Evolutionary conservation across 2,329 filamentous ascomycete genomes (phyloP), one percentile per base, ranked within the genome.

Genomic region (Beauveria scarabaeidicola): DNA sequence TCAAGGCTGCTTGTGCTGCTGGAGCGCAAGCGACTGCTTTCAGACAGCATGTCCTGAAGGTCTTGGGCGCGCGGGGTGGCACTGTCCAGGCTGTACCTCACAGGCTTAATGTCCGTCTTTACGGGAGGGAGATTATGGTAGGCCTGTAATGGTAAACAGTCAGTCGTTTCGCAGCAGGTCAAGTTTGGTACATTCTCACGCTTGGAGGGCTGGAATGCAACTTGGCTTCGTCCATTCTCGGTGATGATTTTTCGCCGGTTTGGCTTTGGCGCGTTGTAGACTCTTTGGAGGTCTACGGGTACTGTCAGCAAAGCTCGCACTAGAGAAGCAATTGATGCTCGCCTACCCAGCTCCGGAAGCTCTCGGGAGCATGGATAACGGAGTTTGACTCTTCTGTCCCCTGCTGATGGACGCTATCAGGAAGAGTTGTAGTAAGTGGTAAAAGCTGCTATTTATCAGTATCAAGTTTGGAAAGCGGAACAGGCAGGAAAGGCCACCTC

Each of bases 281-380:
- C 36, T 79, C 75, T 53, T 72, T 72, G 8, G 76, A 75, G 46
- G 75, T 72, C 79, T 82, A 56, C 59, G 32, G 7, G n/a, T 40
- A 69, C 60, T 72, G 70, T 63, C 43, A 53, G 36, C 15, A 2
- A 3, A 25, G 58, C 60, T 25, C 29, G 40, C 21, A 13, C 4
- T 23, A 48, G 25, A 32, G 19, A 19, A 23, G 23, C 41, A n/a
- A 52, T 5, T 27, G 41, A 11, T 36, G 46, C 43, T 44, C 70
- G 51, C 82, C 69, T 72, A 94, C 90, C 82, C 94, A 96, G 66
- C 83, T 83, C 59, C 84, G 82, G 72, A 94, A 97, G 63, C 88
- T 90, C 64, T 90, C 81, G 0, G 92, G 91, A 17, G 90, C 90
- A 77, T 96, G 92, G 65, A 97, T 96, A 58, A 96, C 92, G 1